Evolutionary conservation across 2,329 filamentous ascomycete genomes (phyloP), one percentile per base, ranked within the genome.

Genomic region (Pseudogymnoascus sp.): DNA sequence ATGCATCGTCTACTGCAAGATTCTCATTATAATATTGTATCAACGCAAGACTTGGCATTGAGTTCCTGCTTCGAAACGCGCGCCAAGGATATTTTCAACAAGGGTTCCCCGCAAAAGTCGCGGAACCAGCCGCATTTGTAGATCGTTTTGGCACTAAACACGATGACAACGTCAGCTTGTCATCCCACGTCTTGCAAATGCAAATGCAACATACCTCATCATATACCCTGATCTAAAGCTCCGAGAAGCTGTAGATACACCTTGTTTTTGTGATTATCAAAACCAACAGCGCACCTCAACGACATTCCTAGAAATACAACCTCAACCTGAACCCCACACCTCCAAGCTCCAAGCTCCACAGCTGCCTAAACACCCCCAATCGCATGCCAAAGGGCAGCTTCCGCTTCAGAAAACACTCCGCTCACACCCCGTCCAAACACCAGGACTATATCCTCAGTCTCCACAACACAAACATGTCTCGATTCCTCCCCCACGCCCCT

Each of bases 401-500:
- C n/a, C 25, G 43, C n/a, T 54, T 30, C 8, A 25, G 25, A 9
- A 6, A 7, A 54, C n/a, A 14, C 28, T 32, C 28, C 12, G 43
- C 43, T 32, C 47, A 32, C n/a, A 32, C n/a, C 9, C 28, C 47
- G 2, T 54, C 28, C 28, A 54, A 54, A 16, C n/a, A 54, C 47
- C 47, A 54, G 20, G 25, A 32, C 28, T 32, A 32, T n/a, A 25
- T 32, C n/a, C 28, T 54, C 8, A 16, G 25, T 3, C n/a, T 32
- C 16, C 28, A 54, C n/a, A 54, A 8, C 34, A 38, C 14, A 62
- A 72, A 58, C 58, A 84, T 85, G 81, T 82, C 81, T 3, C 79
- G 78, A 62, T 77, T 67, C 62, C 68, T 62, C 43, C 81, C 82
- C 5, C 82, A 83, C 67, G 62, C 82, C 4, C 64, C 76, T 58